Evolutionary conservation across 441 rosid genomes (phyloP), one percentile per base, ranked within the genome.

Genomic region (Biscutella auriculata): DNA sequence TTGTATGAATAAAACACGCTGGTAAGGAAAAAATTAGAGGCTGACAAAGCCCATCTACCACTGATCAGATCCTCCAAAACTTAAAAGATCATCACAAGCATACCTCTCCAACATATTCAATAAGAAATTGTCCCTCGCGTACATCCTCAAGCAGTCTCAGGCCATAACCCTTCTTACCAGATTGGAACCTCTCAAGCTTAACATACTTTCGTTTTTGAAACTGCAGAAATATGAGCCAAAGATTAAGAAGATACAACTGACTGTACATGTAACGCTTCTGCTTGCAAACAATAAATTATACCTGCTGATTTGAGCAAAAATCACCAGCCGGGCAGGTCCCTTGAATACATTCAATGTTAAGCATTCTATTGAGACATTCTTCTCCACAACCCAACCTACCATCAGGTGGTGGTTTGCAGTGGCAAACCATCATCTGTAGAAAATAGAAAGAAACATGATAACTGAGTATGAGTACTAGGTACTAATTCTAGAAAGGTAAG

Each of bases 61-160:
- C 53, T 55, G 35, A 40, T 55, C 15, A 53, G 45, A 53, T 47
- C 51, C 48, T 36, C 36, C 51, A 60, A 60, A 27, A 60, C 17
- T 65, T 57, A 21, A 37, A 54, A 27, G 27, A 67, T 30, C 33
- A 67, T 53, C 37, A 29, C 36, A 68, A 49, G 52, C 49, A 60
- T 81, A 93, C 99, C 99, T 93, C 99, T 71, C 99, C 99, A 65
- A 93, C 91, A 60, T 93, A 93, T 78, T 93, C 99, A 72, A 85
- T 87, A 55, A 93, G 88, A 73, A 93, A 93, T 36, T 81, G 72
- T 41, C 99, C 97, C 59, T 69, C 78, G 9, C 74, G 67, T 69
- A 93, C 77, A 78, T 79, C 75, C 44, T 89, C 89, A 17, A 73
- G 84, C 81, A 78, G 53, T 71, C 77, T 85, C 76, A 93, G 84